Evolutionary conservation across 768 basidiomycete species (phyloP), one percentile per base, ranked within the genome.

Genomic region (Pulveroboletus sp.): DNA sequence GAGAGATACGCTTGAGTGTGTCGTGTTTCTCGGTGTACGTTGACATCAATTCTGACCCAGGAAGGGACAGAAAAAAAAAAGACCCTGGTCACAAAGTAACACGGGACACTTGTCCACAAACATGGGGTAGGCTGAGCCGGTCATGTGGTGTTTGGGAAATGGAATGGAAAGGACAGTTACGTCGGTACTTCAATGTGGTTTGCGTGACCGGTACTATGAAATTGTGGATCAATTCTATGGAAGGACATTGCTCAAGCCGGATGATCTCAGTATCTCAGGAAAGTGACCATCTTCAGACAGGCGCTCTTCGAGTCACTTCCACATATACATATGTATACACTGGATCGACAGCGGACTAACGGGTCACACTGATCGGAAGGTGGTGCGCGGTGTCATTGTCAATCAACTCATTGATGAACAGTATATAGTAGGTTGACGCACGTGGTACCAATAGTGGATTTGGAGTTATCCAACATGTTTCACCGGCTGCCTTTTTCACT

Each of bases 401-500:
- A 28, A 28, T 28, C 6, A 28, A 28, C 2, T 28, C 8, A 6
- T 28, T 6, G 27, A 28, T 28, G 8, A 28, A 28, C 27, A 28
- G 27, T 8, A 28, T 28, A 28, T 28, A 4, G 21, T 21, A 47
- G 14, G 37, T 21, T 7, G 45, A 56, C 62, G 36, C 41, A 66
- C 61, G 39, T 53, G 46, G 8, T 39, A 37, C 55, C 54, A 65
- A 65, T 27, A 30, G 8, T 18, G 50, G 38, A 35, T 39, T 15
- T 10, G 50, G 42, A 21, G 35, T 18, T 8, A 74, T 52, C 70
- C 72, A 73, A 33, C 53, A 52, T 9, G 57, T 59, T 43, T 84
- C 80, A 5, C 84, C 81, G 7, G 93, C 93, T 2, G 95, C 94
- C 65, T 97, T 97, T 54, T 79, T 79, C 24, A 93, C 82, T 15